Evolutionary conservation across 1,284 basidiomycete genomes (phyloP), one percentile per base, ranked within the genome.

Genomic region (Trichosporon asahii): DNA sequence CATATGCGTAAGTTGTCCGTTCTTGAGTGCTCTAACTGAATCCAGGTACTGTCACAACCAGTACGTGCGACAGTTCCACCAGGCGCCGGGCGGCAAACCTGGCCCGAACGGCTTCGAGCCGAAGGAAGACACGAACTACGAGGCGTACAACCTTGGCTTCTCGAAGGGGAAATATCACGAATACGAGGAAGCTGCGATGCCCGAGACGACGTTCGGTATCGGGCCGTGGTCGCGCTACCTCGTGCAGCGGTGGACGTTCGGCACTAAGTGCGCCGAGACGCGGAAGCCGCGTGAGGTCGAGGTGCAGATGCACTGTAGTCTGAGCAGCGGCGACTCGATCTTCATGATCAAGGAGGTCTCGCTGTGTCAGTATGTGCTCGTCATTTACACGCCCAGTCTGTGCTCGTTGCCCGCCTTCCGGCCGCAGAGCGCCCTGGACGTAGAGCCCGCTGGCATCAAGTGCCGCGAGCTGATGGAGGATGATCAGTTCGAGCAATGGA

Each of bases 261-360:
- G 95, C 27, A 95, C 93, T 9, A 84, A 88, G 64, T 98, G 95
- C 83, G 95, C 96, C 85, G 94, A 93, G 86, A 95, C 92, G 1
- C 90, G 90, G 57, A 88, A 87, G 81, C 88, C 87, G 69, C 89
- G 95, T 71, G 91, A 93, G 84, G 90, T 95, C 66, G 94, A 98
- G 86, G 90, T 98, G 40, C 95, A 98, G 91, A 95, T 95, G 81
- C 95, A 98, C 84, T 98, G 95, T 84, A 93, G 92, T 72, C 93
- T 93, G 90, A 91, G 91, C 68, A 91, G 91, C 84, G 89, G 91
- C 49, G 86, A 87, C 76, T 76, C 80, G 57, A 93, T 97, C 77
- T 88, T 93, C 67, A 90, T 95, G 78, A 90, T 98, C 77, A 94
- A 95, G 80, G 95, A 98, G 85, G 88, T 93, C 23, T 91, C 91